phyloP scores from a whole-genome alignment of 306 rosid genomes.

The Prunus salicina region DNA sequence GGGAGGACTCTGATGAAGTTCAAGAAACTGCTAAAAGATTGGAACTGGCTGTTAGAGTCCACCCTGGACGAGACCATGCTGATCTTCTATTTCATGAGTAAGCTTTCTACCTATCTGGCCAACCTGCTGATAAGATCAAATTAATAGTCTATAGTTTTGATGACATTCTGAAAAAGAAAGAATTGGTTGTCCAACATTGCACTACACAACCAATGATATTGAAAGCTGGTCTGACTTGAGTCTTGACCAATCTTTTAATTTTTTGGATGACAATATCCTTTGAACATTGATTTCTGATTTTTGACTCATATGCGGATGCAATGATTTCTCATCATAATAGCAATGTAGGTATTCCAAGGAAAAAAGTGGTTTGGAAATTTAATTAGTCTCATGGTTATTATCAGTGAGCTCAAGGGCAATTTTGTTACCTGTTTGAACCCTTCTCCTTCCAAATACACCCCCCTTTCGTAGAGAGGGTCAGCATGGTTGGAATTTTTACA shows the following conservation, averaged over 20 bases:
- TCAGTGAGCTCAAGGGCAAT: background rate
- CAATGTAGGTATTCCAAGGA: background rate
- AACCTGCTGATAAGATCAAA: constrained; percentile 2
- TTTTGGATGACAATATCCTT: background rate
- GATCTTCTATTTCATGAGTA: constrained; percentile 86
- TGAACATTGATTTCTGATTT: background rate
- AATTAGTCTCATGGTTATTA: background rate
- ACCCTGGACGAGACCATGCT: constrained; percentile 85
- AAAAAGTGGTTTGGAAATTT: background rate
- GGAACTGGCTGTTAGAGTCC: constrained; percentile 60
- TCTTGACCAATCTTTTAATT: background rate
- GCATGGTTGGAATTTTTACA: constrained; percentile 14
- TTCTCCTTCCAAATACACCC: background rate
- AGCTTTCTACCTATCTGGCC: constrained; percentile 23
- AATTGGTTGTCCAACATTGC: background rate
- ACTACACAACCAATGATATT: background rate
- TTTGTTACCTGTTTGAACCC: background rate
- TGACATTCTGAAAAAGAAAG: background rate
- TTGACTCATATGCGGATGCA: background rate
- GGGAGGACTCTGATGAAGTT: constrained; percentile 82
- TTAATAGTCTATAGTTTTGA: background rate
- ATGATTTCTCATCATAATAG: background rate
- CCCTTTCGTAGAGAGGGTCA: constrained; percentile 2
- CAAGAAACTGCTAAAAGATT: constrained; percentile 61
- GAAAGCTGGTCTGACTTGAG: background rate